Percentiles rank a stretch among this genome's conserved stretches.
These are phyloP conservation scores for Pycnococcus provasolii DNA, from an alignment of 139 green algal genomes.

Conservation along the genomic window DNA sequence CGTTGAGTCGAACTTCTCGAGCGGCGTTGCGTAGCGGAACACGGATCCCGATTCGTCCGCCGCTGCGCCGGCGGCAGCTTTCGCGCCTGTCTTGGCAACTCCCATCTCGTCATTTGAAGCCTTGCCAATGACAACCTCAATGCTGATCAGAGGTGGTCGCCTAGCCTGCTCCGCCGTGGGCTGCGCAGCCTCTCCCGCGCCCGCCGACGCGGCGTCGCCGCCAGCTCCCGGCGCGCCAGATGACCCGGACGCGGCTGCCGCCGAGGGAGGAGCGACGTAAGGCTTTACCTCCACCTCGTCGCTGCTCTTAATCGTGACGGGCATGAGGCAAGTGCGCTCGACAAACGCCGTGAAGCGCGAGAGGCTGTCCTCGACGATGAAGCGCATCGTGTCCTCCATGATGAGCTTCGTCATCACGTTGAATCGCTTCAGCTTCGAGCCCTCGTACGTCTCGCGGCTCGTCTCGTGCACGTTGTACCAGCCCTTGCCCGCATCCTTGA, in stretches of 20 bases:
- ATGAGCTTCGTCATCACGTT: slow-evolving; percentile 42
- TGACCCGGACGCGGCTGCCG: no score
- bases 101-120: no score
- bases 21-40: slow-evolving; percentile 27
- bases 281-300: slow-evolving; percentile 11
- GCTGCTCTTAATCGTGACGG: slow-evolving; percentile 7
- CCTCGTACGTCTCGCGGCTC: slow-evolving; percentile 53
- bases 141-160: no score
- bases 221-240: no score
- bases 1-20: slow-evolving; percentile 21
- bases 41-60: not conserved
- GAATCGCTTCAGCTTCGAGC: slow-evolving; percentile 53
- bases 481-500: slow-evolving; percentile 54
- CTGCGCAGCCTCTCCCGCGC: no score
- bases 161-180: no score
- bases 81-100: no score
- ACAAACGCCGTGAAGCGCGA: slow-evolving; percentile 44
- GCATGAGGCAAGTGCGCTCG: slow-evolving; percentile 14
- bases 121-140: no score
- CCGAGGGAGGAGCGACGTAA: no score
- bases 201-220: no score
- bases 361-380: slow-evolving; percentile 48
- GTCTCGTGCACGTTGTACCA: slow-evolving; percentile 71
- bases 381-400: slow-evolving; percentile 69
- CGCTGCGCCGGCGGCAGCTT: no score